A percentile compares a stretch with the other conserved stretches of the same genome.
Conservation (phyloP, 2,329 filamentous ascomycete genomes). For the Xylariomycetidae sp. region DNA sequence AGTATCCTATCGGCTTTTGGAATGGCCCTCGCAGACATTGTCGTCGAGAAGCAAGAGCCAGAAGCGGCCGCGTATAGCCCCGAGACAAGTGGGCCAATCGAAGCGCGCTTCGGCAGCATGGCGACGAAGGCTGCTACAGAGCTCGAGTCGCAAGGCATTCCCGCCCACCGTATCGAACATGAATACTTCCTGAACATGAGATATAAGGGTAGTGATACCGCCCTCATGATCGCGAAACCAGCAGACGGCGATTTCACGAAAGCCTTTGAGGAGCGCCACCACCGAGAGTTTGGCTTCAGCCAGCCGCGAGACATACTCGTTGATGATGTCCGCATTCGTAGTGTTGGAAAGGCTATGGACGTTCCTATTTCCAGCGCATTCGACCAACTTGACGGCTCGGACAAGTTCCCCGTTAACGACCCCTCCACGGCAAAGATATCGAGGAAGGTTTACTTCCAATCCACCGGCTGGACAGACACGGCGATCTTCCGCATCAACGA, state of each 20-base stretch:
- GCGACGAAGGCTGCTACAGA: slow-evolving; percentile 30
- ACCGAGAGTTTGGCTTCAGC: slow-evolving; percentile 38
- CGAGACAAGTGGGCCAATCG: slow-evolving; percentile 9
- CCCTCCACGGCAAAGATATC: slow-evolving; percentile 3
- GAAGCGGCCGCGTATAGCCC: slow-evolving; percentile 18
- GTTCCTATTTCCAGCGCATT: slow-evolving; percentile 7
- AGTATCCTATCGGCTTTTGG: slow-evolving; percentile 35
- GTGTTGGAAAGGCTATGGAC: slow-evolving; percentile 23
- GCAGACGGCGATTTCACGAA: slow-evolving; percentile 27
- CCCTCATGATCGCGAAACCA: slow-evolving; percentile 34
- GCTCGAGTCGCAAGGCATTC: slow-evolving; percentile 38
- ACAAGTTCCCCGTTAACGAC: slow-evolving; percentile 4
- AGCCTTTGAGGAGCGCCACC: slow-evolving; percentile 31
- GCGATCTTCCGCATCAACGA: slow-evolving; percentile 10
- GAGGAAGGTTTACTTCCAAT: slow-evolving; percentile 19
- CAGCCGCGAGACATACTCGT: slow-evolving; percentile 34
- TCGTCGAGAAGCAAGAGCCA: slow-evolving; percentile 31
- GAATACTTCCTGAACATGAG: slow-evolving; percentile 38
- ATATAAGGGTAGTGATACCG: slow-evolving; percentile 38
- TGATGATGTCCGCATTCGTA: slow-evolving; percentile 39
- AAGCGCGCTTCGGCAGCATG: slow-evolving; percentile 23
- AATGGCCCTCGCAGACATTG: slow-evolving; percentile 35
- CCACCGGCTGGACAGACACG: slow-evolving; percentile 11
- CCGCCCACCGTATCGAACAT: slow-evolving; percentile 34
- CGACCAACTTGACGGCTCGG: slow-evolving; percentile 5